Base-by-base conservation (phyloP, 257 asterid genomes). In the Cordia subcordata region DNA sequence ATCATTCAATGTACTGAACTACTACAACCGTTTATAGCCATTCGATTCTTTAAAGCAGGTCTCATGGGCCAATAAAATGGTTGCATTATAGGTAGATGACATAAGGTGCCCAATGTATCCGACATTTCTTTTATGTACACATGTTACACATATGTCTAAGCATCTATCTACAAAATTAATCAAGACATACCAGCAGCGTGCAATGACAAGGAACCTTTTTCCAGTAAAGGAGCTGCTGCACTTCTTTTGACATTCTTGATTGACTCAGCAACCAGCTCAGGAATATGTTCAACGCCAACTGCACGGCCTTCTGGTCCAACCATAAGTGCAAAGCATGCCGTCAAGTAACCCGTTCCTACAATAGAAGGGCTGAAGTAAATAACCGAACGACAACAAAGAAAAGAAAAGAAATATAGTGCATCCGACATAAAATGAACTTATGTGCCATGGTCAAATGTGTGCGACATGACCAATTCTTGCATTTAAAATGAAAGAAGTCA, bases 251-350 rank as follows among this genome's bases (percentile, higher is more conserved):
- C 76, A 63, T 79, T 92, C 61, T 76, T 63, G 63, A 86, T 70
- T 13, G 98, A 92, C 55, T 78, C 71, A 11, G 76, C 87, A 37
- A 71, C 98, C 82, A 88, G 70, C 70, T 92, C 93, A 0, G 96
- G 96, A 66, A 92, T 88, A 69, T 92, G 98, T 66, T 92, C 98
- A 23, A 92, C 94, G 45, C 98, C 98, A 66, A 92, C 85, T 54
- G 79, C 85, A 63, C 72, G 83, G 17, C 98, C 98, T 79, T 81
- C 82, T n/a, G 88, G 79, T 38, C 98, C 95, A 75, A 92, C 94
- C 98, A 92, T 88, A 57, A 76, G 62, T 50, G 94, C 95, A 72
- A 92, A 84, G 75, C 98, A 92, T 45, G 96, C 95, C 33, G 98
- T 92, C 92, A 92, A 76, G 60, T 88, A 92, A 62, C 98, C 98